Conservation (phyloP, 371 early-diverging fungal genomes). For the Parasitella parasitica region DNA sequence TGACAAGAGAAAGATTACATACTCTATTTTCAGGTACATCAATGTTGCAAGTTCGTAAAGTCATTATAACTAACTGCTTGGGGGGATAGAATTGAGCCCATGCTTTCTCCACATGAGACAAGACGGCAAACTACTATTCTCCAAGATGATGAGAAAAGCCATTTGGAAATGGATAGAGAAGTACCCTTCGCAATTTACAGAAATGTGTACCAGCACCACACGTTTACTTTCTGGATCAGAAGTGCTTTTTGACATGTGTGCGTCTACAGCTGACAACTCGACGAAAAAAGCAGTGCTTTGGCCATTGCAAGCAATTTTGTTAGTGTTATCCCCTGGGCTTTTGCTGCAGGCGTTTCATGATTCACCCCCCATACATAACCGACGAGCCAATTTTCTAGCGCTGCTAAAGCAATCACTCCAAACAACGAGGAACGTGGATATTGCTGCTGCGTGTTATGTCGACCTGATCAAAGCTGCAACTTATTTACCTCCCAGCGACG, state of each 20-base stretch:
- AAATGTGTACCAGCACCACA: slow-evolving; percentile 59
- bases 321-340: slow-evolving; percentile 76
- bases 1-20: slow-evolving; percentile 65
- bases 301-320: slow-evolving; percentile 79
- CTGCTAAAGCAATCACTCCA: slow-evolving; percentile 64
- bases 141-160: slow-evolving; percentile 68
- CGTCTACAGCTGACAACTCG: slow-evolving; percentile 64
- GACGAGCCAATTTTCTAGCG: slow-evolving; percentile 62
- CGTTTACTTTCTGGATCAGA: slow-evolving; percentile 72
- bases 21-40: slow-evolving; percentile 73
- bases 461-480: slow-evolving; percentile 79
- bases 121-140: slow-evolving; percentile 63
- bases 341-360: slow-evolving; percentile 54
- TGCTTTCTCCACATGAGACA: slow-evolving; percentile 65
- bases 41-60: too few relatives aligned
- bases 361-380: slow-evolving; percentile 32
- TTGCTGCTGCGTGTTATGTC: slow-evolving; percentile 74
- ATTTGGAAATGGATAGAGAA: slow-evolving; percentile 89
- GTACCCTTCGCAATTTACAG: slow-evolving; percentile 69
- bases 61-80: too few relatives aligned
- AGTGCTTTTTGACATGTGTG: slow-evolving; percentile 74
- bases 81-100: slow-evolving; percentile 63
- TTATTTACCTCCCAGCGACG: slow-evolving; percentile 64
- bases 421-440: slow-evolving; percentile 62
- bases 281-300: slow-evolving; percentile 70